phyloP scores from a whole-genome alignment of 352 stramenopile species.

The Phytopythium ostracodes region DNA sequence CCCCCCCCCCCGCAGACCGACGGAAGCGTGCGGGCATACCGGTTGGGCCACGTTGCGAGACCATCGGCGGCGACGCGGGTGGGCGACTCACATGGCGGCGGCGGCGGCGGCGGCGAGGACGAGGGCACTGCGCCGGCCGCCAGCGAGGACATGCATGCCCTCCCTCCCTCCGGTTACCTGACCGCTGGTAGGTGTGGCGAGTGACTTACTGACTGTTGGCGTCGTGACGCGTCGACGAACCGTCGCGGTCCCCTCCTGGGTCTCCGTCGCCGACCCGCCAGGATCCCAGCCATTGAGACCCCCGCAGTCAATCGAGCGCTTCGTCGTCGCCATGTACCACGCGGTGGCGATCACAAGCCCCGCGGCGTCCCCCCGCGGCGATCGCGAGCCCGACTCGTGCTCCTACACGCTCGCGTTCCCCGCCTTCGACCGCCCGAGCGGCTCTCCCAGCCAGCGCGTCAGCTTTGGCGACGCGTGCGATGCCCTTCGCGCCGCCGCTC shows the following conservation, averaged over 20 bases:
- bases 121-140: conserved; percentile 9
- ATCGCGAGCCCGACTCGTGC: conserved; percentile 18
- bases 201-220: no score
- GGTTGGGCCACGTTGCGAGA: neutral
- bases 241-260: neutral
- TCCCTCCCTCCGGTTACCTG: neutral
- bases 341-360: conserved; percentile 44
- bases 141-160: conserved; percentile 45
- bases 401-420: conserved; percentile 78
- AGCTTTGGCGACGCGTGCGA: conserved; percentile 40
- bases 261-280: conserved; percentile 8
- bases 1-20: neutral
- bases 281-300: conserved; percentile 1
- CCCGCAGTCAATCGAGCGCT: neutral
- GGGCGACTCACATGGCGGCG: conserved; percentile 30
- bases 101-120: conserved; percentile 13
- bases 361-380: conserved; percentile 35
- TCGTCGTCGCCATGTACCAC: conserved; percentile 42
- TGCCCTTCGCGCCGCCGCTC: conserved; percentile 48
- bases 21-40: neutral
- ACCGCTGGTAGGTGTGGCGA: no score
- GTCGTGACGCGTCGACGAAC: no score
- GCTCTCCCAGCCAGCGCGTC: conserved; percentile 26
- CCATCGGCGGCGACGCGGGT: neutral
- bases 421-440: conserved; percentile 15